These are phyloP conservation scores for Picochlorum sp. DNA, from an alignment of 139 green algal species.

Conservation along the genomic window DNA sequence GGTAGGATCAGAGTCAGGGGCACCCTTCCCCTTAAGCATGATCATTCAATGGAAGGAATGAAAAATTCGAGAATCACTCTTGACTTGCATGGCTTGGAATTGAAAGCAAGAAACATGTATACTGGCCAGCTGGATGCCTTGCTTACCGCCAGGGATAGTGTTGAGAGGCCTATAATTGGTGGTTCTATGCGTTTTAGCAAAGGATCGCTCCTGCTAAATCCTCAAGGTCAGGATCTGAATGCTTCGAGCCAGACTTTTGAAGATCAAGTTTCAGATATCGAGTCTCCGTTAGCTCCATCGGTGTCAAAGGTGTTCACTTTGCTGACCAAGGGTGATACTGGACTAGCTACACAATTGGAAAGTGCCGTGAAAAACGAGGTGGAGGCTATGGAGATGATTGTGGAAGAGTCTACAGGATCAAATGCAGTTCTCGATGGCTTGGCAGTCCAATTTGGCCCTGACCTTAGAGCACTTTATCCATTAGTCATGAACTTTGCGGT, in stretches of 20 bases:
- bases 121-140: constrained; percentile 55
- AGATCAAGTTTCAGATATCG: background rate
- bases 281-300: constrained; percentile 16
- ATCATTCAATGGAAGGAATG: background rate
- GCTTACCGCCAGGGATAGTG: constrained; percentile 38
- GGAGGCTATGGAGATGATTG: constrained; percentile 25
- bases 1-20: constrained; percentile 53
- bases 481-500: constrained; percentile 86
- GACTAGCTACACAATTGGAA: constrained; percentile 22
- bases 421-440: constrained; percentile 36
- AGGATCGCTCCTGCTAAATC: constrained; percentile 57
- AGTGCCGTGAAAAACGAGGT: constrained; percentile 26
- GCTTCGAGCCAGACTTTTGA: background rate
- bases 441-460: constrained; percentile 68
- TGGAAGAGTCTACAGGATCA: constrained; percentile 20
- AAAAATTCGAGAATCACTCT: background rate
- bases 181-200: constrained; percentile 51
- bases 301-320: constrained; percentile 56
- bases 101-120: constrained; percentile 62
- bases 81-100: constrained; percentile 48
- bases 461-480: constrained; percentile 81
- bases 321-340: constrained; percentile 31
- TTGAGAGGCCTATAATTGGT: constrained; percentile 52
- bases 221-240: constrained; percentile 18
- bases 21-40: constrained; percentile 40